Conservation (phyloP, 73 alveolate species). For the Tetrahymena borealis region DNA sequence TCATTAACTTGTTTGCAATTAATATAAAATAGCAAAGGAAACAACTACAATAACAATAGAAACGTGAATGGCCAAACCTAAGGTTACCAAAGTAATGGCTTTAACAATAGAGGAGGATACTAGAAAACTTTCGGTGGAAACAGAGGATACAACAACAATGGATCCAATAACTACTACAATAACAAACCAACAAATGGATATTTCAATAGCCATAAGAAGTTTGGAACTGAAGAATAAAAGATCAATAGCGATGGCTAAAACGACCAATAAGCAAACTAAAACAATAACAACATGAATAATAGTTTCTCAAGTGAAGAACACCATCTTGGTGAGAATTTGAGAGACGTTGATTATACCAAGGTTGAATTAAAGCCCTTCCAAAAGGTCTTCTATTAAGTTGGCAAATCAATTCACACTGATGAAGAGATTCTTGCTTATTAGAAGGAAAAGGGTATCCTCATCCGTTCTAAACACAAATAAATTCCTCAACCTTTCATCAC, state of each 20-base stretch:
- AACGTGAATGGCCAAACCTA: not conserved
- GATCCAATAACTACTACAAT: not conserved
- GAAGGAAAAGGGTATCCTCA: not conserved
- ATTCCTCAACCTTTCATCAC: not conserved
- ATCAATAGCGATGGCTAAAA: not conserved
- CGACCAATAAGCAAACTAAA: not conserved
- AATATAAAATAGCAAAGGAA: not conserved
- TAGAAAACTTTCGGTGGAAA: not conserved
- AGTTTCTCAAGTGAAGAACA: not conserved
- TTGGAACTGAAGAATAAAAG: not conserved
- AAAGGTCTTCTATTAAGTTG: not conserved
- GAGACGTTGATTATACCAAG: not conserved
- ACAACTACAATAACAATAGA: not conserved
- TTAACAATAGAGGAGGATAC: not conserved
- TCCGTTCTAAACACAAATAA: not conserved
- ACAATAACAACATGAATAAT: not conserved
- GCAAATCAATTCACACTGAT: not conserved
- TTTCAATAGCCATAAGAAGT: not conserved
- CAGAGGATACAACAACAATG: not conserved
- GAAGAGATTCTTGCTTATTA: not conserved
- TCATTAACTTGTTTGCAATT: not conserved
- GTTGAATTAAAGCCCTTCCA: not conserved
- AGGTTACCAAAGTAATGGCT: not conserved
- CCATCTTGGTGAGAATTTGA: not conserved
- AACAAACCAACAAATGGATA: not conserved